Evolutionary conservation across 139 green algal genomes (phyloP), one percentile per base, ranked within the genome.

Genomic region (Edaphochlamys debaryana): DNA sequence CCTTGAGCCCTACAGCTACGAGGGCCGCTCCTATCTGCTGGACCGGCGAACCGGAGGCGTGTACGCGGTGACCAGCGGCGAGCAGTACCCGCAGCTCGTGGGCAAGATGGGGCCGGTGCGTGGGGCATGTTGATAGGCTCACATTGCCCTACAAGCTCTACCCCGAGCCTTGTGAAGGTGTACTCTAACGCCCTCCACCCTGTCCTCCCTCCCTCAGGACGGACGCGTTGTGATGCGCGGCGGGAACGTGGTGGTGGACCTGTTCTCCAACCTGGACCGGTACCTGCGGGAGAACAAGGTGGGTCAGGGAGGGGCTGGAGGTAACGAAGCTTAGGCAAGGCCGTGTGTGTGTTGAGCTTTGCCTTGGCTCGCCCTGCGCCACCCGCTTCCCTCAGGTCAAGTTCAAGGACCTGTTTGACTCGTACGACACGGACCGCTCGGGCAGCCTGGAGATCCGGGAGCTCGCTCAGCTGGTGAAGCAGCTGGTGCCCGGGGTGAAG

Each of bases 231-330:
- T 84, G 27, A 36, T 76, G 20, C 64, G 78, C 36, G 20, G n/a
- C 25, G 66, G 66, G 48, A 84, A 76, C 42, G 56, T 67, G 54
- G 45, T 72, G 45, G 40, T 50, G 62, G 82, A 87, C 50, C 52
- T 87, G 30, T 82, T 87, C 64, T 1, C 62, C 38, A 60, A 42
- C 50, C 72, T 87, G 71, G 82, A 87, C 73, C 29, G 22, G 2
- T 79, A 87, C 82, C 82, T 87, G 64, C 36, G 62, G 52, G 56
- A 80, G 22, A 72, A 87, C 52, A 76, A 68, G 66, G 78, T 84
- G 66, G 20, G 64, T 3, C 41, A 3, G 0, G 4, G 8, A 8
- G 63, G 32, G 82, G 54, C 37, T 85, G 60, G 72, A 85, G 45
- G 45, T 22, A 9, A 54, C 45, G 13, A 54, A 13, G 11, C 45